phyloP scores from a whole-genome alignment of 345 rosid genomes.

The Aquilaria sinensis region DNA sequence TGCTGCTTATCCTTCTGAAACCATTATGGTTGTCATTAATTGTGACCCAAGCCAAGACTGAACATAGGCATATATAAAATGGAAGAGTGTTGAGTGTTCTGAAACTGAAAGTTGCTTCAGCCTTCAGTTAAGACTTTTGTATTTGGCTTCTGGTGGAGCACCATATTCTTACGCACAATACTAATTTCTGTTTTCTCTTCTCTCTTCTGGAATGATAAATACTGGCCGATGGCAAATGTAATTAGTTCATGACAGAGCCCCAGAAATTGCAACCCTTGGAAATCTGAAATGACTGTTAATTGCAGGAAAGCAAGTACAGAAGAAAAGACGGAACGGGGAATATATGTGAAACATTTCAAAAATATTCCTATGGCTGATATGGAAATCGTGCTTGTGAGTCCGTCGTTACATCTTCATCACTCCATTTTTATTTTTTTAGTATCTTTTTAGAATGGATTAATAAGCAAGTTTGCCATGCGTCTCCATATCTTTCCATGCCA shows the following conservation, averaged over 20 bases:
- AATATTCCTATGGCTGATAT: constrained; percentile 98
- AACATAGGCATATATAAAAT: no score
- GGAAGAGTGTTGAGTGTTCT: no score
- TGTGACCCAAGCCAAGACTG: no score
- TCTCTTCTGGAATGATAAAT: neutral
- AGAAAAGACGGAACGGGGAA: constrained; percentile 52
- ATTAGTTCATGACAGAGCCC: neutral
- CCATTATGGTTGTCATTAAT: no score
- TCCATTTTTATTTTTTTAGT: neutral
- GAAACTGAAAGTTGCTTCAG: no score
- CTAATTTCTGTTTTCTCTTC: no score
- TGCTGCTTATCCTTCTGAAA: no score
- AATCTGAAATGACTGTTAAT: constrained; percentile 16
- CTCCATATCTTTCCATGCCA: neutral
- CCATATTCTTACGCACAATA: no score
- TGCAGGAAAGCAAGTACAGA: constrained; percentile 65
- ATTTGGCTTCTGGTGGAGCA: no score
- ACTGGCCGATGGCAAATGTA: neutral
- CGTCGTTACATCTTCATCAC: constrained; percentile 16
- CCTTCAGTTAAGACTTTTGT: no score
- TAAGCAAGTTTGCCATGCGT: constrained; percentile 5
- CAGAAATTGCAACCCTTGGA: neutral
- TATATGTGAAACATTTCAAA: constrained; percentile 90
- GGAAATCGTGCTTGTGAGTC: constrained; percentile 96
- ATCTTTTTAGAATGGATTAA: constrained; percentile 1